Conservation (phyloP, 2,329 filamentous ascomycete genomes). For the Passalora sequoiae region DNA sequence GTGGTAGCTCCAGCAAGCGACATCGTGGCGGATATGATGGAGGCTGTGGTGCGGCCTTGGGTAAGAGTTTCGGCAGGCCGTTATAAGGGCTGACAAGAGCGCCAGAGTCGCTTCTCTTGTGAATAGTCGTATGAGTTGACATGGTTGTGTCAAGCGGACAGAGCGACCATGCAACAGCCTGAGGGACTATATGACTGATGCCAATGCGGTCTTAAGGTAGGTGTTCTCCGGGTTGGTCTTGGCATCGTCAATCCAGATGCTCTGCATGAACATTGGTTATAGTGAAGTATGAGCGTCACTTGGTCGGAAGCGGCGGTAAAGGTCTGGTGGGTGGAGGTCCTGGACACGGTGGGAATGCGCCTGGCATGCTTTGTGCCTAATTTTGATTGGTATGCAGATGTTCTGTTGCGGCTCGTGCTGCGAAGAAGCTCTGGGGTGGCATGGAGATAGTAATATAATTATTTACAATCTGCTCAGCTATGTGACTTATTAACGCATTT, state of each 20-base stretch:
- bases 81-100: neutral
- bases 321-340: slow-evolving; percentile 17
- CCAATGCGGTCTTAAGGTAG: neutral
- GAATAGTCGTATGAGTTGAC: neutral
- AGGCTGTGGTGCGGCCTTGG: neutral
- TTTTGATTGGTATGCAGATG: neutral
- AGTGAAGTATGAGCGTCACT: slow-evolving; percentile 2
- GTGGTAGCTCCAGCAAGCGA: slow-evolving; percentile 10
- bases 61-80: neutral
- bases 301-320: slow-evolving; percentile 13
- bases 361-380: slow-evolving; percentile 5
- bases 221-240: neutral
- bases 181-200: neutral
- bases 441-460: no score
- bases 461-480: no score
- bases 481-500: no score
- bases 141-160: neutral
- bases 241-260: neutral
- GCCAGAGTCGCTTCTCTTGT: neutral
- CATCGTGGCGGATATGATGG: neutral
- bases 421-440: neutral
- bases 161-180: neutral
- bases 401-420: no score
- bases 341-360: slow-evolving; percentile 15
- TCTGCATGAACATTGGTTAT: neutral